A percentile compares a stretch with the other conserved stretches of the same genome.
Conservation (phyloP, 1,284 basidiomycete genomes). For the Ceratobasidium sp. region DNA sequence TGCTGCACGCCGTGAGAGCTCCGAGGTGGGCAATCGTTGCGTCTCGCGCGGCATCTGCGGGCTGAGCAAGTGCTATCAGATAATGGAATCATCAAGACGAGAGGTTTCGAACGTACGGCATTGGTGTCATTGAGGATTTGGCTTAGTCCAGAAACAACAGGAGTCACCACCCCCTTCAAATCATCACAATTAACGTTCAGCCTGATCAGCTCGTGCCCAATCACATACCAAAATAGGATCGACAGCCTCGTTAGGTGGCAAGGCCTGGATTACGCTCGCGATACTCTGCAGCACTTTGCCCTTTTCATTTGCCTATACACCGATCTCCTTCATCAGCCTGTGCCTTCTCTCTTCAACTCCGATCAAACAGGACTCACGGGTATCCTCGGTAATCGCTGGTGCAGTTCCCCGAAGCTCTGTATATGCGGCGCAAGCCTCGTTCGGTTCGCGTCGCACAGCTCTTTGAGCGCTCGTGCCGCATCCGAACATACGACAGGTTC, state of each 20-base stretch:
- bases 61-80: constrained; percentile 52
- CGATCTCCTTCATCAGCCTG: neutral
- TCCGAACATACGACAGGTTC: constrained; percentile 69
- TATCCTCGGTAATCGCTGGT: constrained; percentile 74
- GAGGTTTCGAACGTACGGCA: constrained; percentile 54
- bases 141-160: constrained; percentile 73
- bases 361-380: constrained; percentile 60
- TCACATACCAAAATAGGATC: constrained; percentile 73
- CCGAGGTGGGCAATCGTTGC: constrained; percentile 73
- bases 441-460: constrained; percentile 87
- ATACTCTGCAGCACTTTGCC: constrained; percentile 89
- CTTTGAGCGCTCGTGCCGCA: constrained; percentile 81
- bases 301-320: constrained; percentile 79
- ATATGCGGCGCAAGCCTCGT: constrained; percentile 81
- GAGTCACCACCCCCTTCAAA: constrained; percentile 73
- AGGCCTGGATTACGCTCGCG: constrained; percentile 86
- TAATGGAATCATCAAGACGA: neutral
- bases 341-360: too few species aligned
- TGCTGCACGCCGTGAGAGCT: constrained; percentile 80
- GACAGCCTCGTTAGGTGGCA: constrained; percentile 77
- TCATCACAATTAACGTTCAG: constrained; percentile 10
- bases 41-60: constrained; percentile 69
- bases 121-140: constrained; percentile 63
- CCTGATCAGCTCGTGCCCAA: neutral
- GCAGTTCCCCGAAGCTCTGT: constrained; percentile 80